Evolutionary conservation across 2,329 filamentous ascomycete species (phyloP), one percentile per base, ranked within the genome.

Genomic region (Microsporum canis): DNA sequence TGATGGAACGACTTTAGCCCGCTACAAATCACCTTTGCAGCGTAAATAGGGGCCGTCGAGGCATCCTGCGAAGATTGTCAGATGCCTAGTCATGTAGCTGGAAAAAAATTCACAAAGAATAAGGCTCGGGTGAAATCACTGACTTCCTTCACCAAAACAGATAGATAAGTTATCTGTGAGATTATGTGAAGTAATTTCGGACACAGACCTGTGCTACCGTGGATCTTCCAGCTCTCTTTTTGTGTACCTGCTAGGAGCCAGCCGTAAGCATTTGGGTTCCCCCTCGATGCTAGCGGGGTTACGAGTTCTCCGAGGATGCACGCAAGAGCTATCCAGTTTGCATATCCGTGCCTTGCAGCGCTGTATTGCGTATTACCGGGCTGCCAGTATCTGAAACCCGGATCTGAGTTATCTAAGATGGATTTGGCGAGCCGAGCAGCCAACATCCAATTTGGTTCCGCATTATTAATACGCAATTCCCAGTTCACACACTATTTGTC

Each of bases 181-280:
- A 63, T 64, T n/a, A 61, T 63, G 43, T 65, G 64, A 17, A 66
- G 43, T 10, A 66, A 57, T n/a, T 59, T 59, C 7, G 57, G 57
- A 7, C 59, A 62, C 3, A 65, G 51, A 17, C 64, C 64, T 6
- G 62, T 65, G 10, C 49, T 39, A 31, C 63, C 63, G 34, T 63
- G 27, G n/a, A 66, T 65, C 33, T 45, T 60, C n/a, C 60, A 29
- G 17, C 57, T 53, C 7, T 65, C 63, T 31, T 33, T 57, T 14
- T 62, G 39, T 12, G 56, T 59, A 17, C 64, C 64, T 31, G 33
- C 41, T 8, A 65, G 49, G 5, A 59, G 57, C 57, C 57, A 59
- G 23, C 41, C 41, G 47, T 41, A 59, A 2, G 36, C 38, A 58
- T 59, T 43, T n/a, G 38, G 34, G 10, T 45, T 33, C 17, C n/a